Conservation (phyloP, 495 filamentous ascomycete species). For the Penicillium robsamsonii region DNA sequence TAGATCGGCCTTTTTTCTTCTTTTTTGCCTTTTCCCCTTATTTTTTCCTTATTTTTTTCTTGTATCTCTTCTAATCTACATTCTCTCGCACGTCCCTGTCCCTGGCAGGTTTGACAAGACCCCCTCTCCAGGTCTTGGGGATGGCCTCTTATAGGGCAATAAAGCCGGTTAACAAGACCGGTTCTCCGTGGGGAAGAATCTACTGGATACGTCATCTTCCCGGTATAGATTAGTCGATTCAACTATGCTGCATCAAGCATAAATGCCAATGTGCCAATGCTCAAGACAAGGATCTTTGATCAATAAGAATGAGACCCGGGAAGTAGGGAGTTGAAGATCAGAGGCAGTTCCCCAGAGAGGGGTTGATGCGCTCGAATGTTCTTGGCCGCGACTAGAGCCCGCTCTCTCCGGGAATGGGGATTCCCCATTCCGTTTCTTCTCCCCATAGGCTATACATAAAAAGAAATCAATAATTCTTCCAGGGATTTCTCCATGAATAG, state of each 20-base stretch:
- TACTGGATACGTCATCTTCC: conserved; percentile 7
- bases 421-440: not conserved
- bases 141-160: conserved; percentile 1
- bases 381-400: conserved; percentile 14
- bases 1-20: conserved; percentile 8
- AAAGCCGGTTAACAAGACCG: not conserved
- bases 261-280: not conserved
- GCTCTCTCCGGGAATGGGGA: not conserved
- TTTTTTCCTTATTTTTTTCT: conserved; percentile 8
- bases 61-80: conserved; percentile 21
- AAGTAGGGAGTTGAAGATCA: conserved; percentile 2
- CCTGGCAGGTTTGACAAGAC: conserved; percentile 22
- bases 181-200: conserved; percentile 7
- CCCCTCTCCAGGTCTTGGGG: conserved; percentile 6
- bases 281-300: conserved; percentile 4
- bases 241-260: not conserved
- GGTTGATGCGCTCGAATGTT: conserved; percentile 12
- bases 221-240: not conserved
- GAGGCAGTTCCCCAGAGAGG: not conserved
- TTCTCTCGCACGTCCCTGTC: conserved; percentile 24
- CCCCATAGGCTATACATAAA: conserved; percentile 4
- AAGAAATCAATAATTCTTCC: conserved; percentile 20
- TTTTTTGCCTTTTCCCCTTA: not conserved
- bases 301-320: conserved; percentile 10
- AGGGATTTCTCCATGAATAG: conserved; percentile 33